A percentile compares a stretch with the other conserved stretches of the same genome.
Conservation (phyloP, 306 rosid genomes). For the Cicer judaicum region DNA sequence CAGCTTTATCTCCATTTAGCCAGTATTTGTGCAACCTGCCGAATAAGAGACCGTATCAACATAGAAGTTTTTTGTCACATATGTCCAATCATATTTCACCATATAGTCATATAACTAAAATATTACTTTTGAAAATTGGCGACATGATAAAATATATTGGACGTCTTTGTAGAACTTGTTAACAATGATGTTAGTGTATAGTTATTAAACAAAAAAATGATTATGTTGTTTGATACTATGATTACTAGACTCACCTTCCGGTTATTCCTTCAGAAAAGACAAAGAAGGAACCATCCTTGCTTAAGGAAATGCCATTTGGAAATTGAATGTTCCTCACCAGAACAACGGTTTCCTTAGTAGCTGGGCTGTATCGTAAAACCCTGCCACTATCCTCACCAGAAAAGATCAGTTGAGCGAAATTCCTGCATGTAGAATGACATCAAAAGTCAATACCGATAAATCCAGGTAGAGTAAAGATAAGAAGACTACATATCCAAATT, state of each 20-base stretch:
- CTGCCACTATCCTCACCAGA: slow-evolving; percentile 73
- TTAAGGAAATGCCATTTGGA: slow-evolving; percentile 85
- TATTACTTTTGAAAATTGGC: neutral
- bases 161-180: neutral
- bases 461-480: slow-evolving; percentile 11
- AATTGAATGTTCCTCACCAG: slow-evolving; percentile 67
- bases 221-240: neutral
- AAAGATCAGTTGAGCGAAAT: slow-evolving; percentile 72
- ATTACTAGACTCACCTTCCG: slow-evolving; percentile 64
- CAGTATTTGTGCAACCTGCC: slow-evolving; percentile 65
- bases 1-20: slow-evolving; percentile 84
- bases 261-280: slow-evolving; percentile 60
- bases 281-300: slow-evolving; percentile 86
- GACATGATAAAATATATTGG: neutral
- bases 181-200: neutral
- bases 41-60: slow-evolving; percentile 4
- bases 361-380: slow-evolving; percentile 73
- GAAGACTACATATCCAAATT: neutral
- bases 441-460: slow-evolving; percentile 37
- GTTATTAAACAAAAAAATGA: neutral
- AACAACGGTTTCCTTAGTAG: slow-evolving; percentile 74
- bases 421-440: slow-evolving; percentile 58
- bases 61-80: too few relatives aligned
- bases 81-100: neutral
- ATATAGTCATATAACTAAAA: neutral